These are phyloP conservation scores for Helicocarpus griseus DNA, from an alignment of 2,329 filamentous ascomycete genomes.

Conservation along the genomic window DNA sequence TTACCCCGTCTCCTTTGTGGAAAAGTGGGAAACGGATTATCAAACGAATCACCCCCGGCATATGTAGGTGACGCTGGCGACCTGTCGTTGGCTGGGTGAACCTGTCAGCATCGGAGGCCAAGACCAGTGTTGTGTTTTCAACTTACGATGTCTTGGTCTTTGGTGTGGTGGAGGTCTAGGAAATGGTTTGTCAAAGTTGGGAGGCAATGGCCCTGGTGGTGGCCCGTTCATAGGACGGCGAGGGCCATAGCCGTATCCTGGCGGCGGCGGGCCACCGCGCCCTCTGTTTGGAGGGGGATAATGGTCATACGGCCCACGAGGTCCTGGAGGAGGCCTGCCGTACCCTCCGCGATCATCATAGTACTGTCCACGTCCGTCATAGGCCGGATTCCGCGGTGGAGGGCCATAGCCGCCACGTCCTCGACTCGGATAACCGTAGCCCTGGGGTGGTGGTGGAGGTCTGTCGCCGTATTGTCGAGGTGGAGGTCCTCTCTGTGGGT, in stretches of 20 bases:
- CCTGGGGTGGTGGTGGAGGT: constrained; percentile 14
- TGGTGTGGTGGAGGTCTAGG: constrained; percentile 22
- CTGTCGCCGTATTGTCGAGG: constrained; percentile 21
- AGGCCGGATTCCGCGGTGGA: constrained; percentile 19
- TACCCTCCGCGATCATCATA: constrained; percentile 20
- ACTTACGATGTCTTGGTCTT: constrained; percentile 26
- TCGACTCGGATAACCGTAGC: constrained; percentile 17
- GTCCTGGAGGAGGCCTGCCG: constrained; percentile 11
- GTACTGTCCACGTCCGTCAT: constrained; percentile 17
- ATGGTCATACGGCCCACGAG: constrained; percentile 4
- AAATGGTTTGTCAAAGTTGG: constrained; percentile 6
- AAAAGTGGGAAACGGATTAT: constrained; percentile 42
- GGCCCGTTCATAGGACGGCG: constrained; percentile 6
- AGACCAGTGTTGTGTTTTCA: background rate
- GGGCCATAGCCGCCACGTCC: constrained; percentile 19
- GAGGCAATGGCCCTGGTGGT: constrained; percentile 1
- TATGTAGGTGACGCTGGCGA: constrained; percentile 22
- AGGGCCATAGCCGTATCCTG: constrained; percentile 16
- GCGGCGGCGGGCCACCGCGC: constrained; percentile 5
- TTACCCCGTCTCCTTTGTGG: constrained; percentile 25
- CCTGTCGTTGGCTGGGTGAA: constrained; percentile 19
- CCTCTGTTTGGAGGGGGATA: constrained; percentile 4
- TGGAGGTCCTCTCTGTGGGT: constrained; percentile 25
- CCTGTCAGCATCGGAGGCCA: constrained; percentile 8
- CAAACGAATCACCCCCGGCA: constrained; percentile 32